These are phyloP conservation scores for Saccharomycopsis sp. DNA, from an alignment of 805 yeast species.

Conservation along the genomic window DNA sequence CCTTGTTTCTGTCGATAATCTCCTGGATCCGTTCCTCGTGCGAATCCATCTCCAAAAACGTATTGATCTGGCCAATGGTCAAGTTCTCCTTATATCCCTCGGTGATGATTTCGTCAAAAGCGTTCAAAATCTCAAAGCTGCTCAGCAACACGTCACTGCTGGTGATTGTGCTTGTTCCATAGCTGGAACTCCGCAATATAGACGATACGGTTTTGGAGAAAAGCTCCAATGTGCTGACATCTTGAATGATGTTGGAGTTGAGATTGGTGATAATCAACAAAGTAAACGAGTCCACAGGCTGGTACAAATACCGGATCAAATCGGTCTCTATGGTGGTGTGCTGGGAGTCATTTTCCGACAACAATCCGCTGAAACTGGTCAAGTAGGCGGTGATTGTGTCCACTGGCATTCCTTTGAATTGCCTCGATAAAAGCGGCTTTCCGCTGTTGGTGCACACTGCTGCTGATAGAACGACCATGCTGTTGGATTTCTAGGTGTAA, in stretches of 20 bases:
- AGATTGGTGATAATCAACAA: conserved; percentile 87
- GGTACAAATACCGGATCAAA: conserved; percentile 86
- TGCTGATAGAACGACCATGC: conserved; percentile 81
- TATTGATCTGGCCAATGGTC: conserved; percentile 71
- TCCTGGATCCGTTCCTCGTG: conserved; percentile 99
- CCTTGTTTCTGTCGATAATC: conserved; percentile 94
- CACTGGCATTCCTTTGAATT: conserved; percentile 75
- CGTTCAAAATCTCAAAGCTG: conserved; percentile 83
- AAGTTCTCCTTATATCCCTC: conserved; percentile 88
- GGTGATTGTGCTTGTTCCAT: conserved; percentile 39
- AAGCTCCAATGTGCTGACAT: conserved; percentile 82
- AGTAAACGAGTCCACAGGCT: conserved; percentile 90
- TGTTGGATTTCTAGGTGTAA: background rate
- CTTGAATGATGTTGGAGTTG: conserved; percentile 88
- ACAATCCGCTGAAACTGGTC: conserved; percentile 77
- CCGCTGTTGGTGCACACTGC: conserved; percentile 93
- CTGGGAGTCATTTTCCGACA: conserved; percentile 62
- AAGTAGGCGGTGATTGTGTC: conserved; percentile 82
- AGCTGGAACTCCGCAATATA: conserved; percentile 41
- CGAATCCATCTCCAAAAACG: conserved; percentile 93
- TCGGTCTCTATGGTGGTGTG: conserved; percentile 94
- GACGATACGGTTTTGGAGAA: conserved; percentile 78
- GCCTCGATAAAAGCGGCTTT: conserved; percentile 85
- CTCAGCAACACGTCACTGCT: conserved; percentile 76
- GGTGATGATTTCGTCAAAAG: conserved; percentile 89